These are phyloP conservation scores for Albatrellus sp. DNA, from an alignment of 1,284 basidiomycete genomes.

Conservation along the genomic window DNA sequence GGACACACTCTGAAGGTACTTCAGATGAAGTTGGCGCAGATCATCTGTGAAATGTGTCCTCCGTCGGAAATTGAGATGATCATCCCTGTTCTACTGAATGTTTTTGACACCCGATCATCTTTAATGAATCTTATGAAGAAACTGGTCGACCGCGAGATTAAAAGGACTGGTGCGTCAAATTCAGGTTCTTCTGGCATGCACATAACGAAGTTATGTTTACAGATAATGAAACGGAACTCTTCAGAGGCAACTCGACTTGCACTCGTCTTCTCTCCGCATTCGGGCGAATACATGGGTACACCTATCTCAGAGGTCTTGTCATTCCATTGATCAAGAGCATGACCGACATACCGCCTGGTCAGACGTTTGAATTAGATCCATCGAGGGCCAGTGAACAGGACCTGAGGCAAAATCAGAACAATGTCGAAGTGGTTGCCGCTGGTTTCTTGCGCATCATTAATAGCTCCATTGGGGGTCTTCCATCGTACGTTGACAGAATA, in stretches of 20 bases:
- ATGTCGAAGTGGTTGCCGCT: slow-evolving; percentile 63
- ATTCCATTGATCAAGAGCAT: slow-evolving; percentile 69
- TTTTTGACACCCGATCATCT: slow-evolving; percentile 71
- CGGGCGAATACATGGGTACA: slow-evolving; percentile 79
- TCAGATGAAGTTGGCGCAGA: slow-evolving; percentile 70
- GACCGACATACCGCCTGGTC: slow-evolving; percentile 57
- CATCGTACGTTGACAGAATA: slow-evolving; percentile 63
- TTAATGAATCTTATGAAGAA: slow-evolving; percentile 68
- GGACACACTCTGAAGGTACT: neutral
- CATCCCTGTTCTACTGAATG: slow-evolving; percentile 76
- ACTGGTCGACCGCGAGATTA: slow-evolving; percentile 78
- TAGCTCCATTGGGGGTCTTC: slow-evolving; percentile 59
- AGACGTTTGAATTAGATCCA: slow-evolving; percentile 74
- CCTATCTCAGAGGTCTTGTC: slow-evolving; percentile 72
- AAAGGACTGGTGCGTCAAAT: slow-evolving; percentile 46
- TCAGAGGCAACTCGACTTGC: slow-evolving; percentile 79
- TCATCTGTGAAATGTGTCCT: slow-evolving; percentile 79
- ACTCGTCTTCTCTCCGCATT: slow-evolving; percentile 78
- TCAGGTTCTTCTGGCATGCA: neutral
- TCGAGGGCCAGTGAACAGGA: slow-evolving; percentile 49
- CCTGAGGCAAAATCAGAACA: slow-evolving; percentile 56
- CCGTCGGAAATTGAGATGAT: slow-evolving; percentile 70
- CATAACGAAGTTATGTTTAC: neutral
- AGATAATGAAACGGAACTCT: slow-evolving; percentile 74
- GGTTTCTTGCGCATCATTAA: slow-evolving; percentile 70